Evolutionary conservation across 1,139 yeast species (phyloP).

Genomic region (Pichia sp.): DNA sequence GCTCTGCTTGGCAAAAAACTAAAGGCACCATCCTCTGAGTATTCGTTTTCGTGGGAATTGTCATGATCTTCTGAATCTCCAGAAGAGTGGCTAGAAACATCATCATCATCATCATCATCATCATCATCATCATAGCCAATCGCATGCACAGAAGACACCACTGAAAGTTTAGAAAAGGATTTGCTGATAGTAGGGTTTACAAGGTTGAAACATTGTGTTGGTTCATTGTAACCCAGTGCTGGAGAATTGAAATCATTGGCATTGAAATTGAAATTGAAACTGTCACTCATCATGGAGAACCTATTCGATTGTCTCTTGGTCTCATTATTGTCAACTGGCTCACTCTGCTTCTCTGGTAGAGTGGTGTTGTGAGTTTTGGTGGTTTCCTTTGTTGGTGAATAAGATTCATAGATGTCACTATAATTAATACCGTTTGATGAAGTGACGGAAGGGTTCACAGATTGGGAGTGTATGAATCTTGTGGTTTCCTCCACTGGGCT

Average conservation of each 20-base stretch:
- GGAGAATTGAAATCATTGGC: slow-evolving; percentile 16
- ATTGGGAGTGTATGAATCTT: neutral
- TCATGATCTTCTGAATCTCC: slow-evolving; percentile 1
- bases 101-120: slow-evolving; percentile 6
- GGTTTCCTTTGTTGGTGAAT: slow-evolving; percentile 6
- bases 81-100: neutral
- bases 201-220: slow-evolving; percentile 17
- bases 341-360: slow-evolving; percentile 1
- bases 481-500: slow-evolving; percentile 16
- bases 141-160: slow-evolving; percentile 18
- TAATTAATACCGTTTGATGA: slow-evolving; percentile 6
- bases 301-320: slow-evolving; percentile 8
- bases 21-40: slow-evolving; percentile 4
- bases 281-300: slow-evolving; percentile 11
- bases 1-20: slow-evolving; percentile 14
- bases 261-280: slow-evolving; percentile 1
- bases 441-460: neutral
- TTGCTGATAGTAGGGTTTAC: slow-evolving; percentile 14
- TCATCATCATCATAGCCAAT: slow-evolving; percentile 24
- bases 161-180: slow-evolving; percentile 9
- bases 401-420: slow-evolving; percentile 15
- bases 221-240: slow-evolving; percentile 21
- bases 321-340: neutral
- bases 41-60: neutral
- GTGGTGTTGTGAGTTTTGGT: slow-evolving; percentile 1